phyloP scores from a whole-genome alignment of 2,329 filamentous ascomycete species.

The Podosphaera leucotricha region DNA sequence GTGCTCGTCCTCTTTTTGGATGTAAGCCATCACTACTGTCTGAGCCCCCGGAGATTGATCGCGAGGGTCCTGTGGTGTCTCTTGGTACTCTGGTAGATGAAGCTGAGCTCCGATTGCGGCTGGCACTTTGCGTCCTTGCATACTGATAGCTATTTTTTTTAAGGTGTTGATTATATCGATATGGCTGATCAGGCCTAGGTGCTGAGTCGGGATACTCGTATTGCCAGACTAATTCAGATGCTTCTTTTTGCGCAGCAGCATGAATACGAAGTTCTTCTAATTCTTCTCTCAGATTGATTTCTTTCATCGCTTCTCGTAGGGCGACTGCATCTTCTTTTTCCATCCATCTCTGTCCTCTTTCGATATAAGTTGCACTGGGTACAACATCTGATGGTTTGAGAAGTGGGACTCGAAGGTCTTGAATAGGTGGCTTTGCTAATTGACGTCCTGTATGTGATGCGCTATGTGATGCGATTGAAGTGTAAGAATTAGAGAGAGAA shows the following conservation, averaged over 20 bases:
- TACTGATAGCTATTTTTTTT: conserved; percentile 49
- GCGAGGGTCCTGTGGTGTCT: conserved; percentile 7
- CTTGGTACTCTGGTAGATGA: conserved; percentile 15
- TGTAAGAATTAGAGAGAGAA: conserved; percentile 11
- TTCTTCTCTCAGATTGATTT: conserved; percentile 36
- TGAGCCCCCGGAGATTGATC: conserved; percentile 15
- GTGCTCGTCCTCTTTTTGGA: conserved; percentile 16
- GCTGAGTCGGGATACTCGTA: conserved; percentile 37
- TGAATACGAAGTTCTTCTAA: conserved; percentile 41
- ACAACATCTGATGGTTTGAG: conserved; percentile 36
- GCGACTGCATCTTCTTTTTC: conserved; percentile 56
- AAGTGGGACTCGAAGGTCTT: conserved; percentile 13
- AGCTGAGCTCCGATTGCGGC: conserved; percentile 24
- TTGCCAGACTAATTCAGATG: conserved; percentile 55
- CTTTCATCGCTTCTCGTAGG: conserved; percentile 47
- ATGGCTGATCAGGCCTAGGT: conserved; percentile 37
- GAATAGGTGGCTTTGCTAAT: conserved; percentile 9
- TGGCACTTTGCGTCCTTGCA: conserved; percentile 35
- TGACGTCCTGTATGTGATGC: conserved; percentile 13
- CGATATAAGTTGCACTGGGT: conserved; percentile 45
- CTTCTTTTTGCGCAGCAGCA: conserved; percentile 49
- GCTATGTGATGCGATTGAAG: conserved; percentile 11
- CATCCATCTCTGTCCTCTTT: conserved; percentile 53
- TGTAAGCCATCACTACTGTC: conserved; percentile 16
- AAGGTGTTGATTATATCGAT: conserved; percentile 43